Percentiles rank a stretch among this genome's conserved stretches.
Evolutionary conservation across 208 protist genomes (phyloP).

Genomic region (Strigomonas culicis): DNA sequence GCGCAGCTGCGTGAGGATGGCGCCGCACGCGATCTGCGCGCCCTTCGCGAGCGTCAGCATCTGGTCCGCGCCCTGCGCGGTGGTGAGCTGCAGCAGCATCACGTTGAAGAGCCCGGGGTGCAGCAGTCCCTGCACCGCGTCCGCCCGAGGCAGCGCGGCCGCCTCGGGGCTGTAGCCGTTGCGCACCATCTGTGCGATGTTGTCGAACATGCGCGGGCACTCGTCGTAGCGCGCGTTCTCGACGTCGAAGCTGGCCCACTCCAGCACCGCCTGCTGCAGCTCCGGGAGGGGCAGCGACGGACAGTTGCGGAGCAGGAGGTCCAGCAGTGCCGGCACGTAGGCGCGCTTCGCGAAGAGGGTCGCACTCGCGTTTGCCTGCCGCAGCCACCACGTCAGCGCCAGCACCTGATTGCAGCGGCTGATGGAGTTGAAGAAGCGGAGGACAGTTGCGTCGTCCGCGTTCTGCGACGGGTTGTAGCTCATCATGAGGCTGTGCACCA

Average conservation of each 20-base stretch:
- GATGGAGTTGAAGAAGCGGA: slow-evolving; percentile 49
- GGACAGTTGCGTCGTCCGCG: slow-evolving; percentile 35
- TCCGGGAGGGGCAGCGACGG: slow-evolving; percentile 31
- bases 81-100: slow-evolving; percentile 62
- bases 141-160: slow-evolving; percentile 8
- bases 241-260: slow-evolving; percentile 84
- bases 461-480: too few relatives aligned
- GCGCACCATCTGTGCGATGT: slow-evolving; percentile 71
- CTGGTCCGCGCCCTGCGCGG: slow-evolving; percentile 41
- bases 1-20: slow-evolving; percentile 28
- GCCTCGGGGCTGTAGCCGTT: slow-evolving; percentile 17
- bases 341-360: slow-evolving; percentile 53
- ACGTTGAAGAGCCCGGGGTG: slow-evolving; percentile 72
- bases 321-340: slow-evolving; percentile 53
- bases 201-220: slow-evolving; percentile 80
- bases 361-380: slow-evolving; percentile 50
- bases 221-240: slow-evolving; percentile 69
- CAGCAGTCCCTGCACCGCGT: slow-evolving; percentile 44
- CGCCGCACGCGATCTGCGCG: slow-evolving; percentile 24
- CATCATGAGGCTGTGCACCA: too few relatives aligned
- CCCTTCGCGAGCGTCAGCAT: slow-evolving; percentile 70
- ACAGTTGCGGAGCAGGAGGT: slow-evolving; percentile 41
- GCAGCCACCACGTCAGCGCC: slow-evolving; percentile 83
- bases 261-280: slow-evolving; percentile 47
- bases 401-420: slow-evolving; percentile 65